These are phyloP conservation scores for Moricandia moricandioides DNA, from an alignment of 345 rosid genomes.

Conservation along the genomic window DNA sequence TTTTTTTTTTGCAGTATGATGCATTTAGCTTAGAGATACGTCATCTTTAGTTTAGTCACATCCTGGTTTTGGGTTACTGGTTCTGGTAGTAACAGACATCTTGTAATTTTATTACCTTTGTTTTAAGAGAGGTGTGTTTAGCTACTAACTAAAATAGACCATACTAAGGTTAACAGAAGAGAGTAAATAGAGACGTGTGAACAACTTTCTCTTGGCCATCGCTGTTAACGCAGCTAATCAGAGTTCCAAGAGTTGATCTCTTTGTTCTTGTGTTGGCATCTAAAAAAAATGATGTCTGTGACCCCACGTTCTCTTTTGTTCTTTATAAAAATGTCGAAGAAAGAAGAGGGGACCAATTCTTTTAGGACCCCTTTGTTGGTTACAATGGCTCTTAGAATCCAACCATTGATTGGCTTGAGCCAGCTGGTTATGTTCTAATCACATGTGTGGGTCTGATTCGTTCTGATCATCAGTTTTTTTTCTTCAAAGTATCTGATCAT, in stretches of 20 bases:
- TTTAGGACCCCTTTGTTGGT: slow-evolving; percentile 27
- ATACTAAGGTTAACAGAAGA: neutral
- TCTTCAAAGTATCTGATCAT: neutral
- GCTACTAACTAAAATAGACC: neutral
- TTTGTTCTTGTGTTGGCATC: slow-evolving; percentile 27
- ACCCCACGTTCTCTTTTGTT: slow-evolving; percentile 34
- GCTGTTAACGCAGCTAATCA: slow-evolving; percentile 32
- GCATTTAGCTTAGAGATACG: neutral
- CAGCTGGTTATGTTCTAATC: slow-evolving; percentile 34
- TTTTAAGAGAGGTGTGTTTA: slow-evolving; percentile 17
- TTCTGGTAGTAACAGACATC: neutral
- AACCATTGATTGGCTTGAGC: slow-evolving; percentile 27
- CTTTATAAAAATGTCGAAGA: slow-evolving; percentile 33
- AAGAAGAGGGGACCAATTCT: slow-evolving; percentile 39
- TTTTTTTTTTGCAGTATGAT: neutral
- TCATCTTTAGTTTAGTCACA: neutral
- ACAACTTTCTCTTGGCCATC: slow-evolving; percentile 15
- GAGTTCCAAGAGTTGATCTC: slow-evolving; percentile 17
- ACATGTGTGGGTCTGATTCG: slow-evolving; percentile 30
- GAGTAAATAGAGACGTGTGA: slow-evolving; percentile 22
- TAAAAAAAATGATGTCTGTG: slow-evolving; percentile 7
- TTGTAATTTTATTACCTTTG: slow-evolving; percentile 10
- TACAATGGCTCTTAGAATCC: slow-evolving; percentile 26
- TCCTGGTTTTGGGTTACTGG: neutral
- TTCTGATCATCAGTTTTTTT: slow-evolving; percentile 5